Conservation (phyloP, 163 green algal genomes). For the Coccomyxa subellipsoidea region DNA sequence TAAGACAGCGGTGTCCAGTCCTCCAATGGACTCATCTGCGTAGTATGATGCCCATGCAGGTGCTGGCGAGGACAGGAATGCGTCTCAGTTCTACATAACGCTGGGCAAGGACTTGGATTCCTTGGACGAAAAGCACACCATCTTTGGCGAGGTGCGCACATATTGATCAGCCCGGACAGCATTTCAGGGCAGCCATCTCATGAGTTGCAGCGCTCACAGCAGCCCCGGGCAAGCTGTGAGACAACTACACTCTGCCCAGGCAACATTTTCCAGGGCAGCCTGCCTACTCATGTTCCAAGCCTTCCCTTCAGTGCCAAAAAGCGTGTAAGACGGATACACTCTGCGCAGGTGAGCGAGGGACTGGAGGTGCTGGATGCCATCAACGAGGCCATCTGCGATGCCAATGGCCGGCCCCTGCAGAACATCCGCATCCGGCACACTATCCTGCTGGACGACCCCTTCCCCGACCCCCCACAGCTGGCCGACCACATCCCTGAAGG, state of each 20-base stretch:
- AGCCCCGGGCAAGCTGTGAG: too few relatives aligned
- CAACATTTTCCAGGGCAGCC: too few relatives aligned
- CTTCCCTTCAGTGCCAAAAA: too few relatives aligned
- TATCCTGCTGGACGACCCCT: slow-evolving; percentile 96
- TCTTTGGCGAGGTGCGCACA: slow-evolving; percentile 76
- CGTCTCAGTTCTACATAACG: slow-evolving; percentile 94
- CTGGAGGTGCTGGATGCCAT: slow-evolving; percentile 90
- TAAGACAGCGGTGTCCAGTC: too few relatives aligned
- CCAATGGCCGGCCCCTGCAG: slow-evolving; percentile 78
- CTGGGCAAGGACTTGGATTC: slow-evolving; percentile 62
- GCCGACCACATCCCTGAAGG: slow-evolving; percentile 75
- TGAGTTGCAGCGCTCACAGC: too few relatives aligned
- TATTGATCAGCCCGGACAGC: too few relatives aligned
- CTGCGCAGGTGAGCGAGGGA: slow-evolving; percentile 77
- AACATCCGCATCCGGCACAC: slow-evolving; percentile 96
- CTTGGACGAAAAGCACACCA: slow-evolving; percentile 92
- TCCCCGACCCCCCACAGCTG: slow-evolving; percentile 82
- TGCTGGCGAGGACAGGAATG: slow-evolving; percentile 74
- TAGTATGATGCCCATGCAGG: too few relatives aligned
- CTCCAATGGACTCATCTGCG: too few relatives aligned
- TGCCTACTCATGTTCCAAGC: too few relatives aligned
- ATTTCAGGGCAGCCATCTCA: too few relatives aligned
- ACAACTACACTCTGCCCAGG: too few relatives aligned
- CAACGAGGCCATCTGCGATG: slow-evolving; percentile 87
- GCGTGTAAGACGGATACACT: too few relatives aligned